These are phyloP conservation scores for Pestalotiopsis sp. DNA, from an alignment of 2,329 filamentous ascomycete species.

Conservation along the genomic window DNA sequence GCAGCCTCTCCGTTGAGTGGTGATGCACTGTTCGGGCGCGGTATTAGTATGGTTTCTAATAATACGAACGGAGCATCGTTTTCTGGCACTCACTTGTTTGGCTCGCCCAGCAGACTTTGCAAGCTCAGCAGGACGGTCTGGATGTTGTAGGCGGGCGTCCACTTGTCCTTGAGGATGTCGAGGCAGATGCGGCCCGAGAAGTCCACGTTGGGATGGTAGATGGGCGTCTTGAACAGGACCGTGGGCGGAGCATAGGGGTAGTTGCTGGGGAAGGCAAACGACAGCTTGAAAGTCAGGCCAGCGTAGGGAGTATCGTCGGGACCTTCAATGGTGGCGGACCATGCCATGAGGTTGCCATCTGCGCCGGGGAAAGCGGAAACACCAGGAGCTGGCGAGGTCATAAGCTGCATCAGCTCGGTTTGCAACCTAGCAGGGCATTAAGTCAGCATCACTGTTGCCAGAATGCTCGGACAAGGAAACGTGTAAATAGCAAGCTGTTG, in stretches of 20 bases:
- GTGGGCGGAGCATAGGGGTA: slow-evolving; percentile 92
- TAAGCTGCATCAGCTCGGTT: slow-evolving; percentile 96
- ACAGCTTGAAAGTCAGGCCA: slow-evolving; percentile 86
- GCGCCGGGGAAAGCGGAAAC: slow-evolving; percentile 93
- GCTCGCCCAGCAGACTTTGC: slow-evolving; percentile 93
- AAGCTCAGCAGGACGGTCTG: slow-evolving; percentile 90
- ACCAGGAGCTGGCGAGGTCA: slow-evolving; percentile 91
- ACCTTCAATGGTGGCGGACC: slow-evolving; percentile 92
- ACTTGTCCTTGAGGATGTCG: slow-evolving; percentile 98
- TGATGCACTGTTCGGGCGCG: slow-evolving; percentile 65
- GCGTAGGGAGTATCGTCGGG: slow-evolving; percentile 92
- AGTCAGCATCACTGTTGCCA: not conserved
- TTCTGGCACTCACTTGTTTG: slow-evolving; percentile 82
- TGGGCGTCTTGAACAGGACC: slow-evolving; percentile 96
- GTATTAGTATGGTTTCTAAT: not conserved
- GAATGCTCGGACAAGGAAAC: not conserved
- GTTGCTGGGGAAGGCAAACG: slow-evolving; percentile 85
- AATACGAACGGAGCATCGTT: not conserved
- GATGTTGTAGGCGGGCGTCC: slow-evolving; percentile 97
- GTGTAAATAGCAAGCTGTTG: not conserved
- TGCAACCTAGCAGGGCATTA: slow-evolving; percentile 70
- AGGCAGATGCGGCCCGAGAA: slow-evolving; percentile 96
- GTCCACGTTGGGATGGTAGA: slow-evolving; percentile 99
- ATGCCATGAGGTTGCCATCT: slow-evolving; percentile 86
- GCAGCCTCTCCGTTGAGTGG: slow-evolving; percentile 96